Evolutionary conservation across 139 green algal genomes (phyloP).

Genomic region (Tetradesmus lagerheimii): DNA sequence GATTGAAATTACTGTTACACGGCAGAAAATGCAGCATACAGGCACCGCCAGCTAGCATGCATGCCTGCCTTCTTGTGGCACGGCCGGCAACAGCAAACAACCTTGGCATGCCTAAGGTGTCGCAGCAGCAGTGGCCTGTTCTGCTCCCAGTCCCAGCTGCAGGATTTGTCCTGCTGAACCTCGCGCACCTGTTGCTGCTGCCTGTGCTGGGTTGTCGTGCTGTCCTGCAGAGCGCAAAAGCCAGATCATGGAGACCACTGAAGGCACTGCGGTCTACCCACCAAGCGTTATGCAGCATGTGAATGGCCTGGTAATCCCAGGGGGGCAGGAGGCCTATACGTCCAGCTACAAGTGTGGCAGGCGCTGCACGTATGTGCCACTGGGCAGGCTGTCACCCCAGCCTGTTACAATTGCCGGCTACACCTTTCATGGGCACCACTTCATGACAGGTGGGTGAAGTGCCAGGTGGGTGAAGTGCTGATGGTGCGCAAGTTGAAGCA

Average conservation of each 20-base stretch:
- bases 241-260: constrained; percentile 26
- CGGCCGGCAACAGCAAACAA: not conserved
- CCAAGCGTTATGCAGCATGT: constrained; percentile 17
- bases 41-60: not conserved
- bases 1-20: not conserved
- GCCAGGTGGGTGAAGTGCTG: too few relatives aligned
- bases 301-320: constrained; percentile 29
- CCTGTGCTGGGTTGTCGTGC: not conserved
- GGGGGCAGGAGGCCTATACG: not conserved
- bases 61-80: not conserved
- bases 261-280: constrained; percentile 27
- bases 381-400: not conserved
- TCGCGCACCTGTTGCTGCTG: not conserved
- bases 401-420: constrained; percentile 23
- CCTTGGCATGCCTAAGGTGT: too few relatives aligned
- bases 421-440: constrained; percentile 34
- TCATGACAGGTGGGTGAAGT: not conserved
- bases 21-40: not conserved
- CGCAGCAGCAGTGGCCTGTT: too few relatives aligned
- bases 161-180: not conserved
- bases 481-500: too few relatives aligned
- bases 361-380: constrained; percentile 9
- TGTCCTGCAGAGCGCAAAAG: not conserved
- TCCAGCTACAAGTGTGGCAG: not conserved
- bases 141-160: not conserved